Evolutionary conservation across 2,329 filamentous ascomycete genomes (phyloP), one percentile per base, ranked within the genome.

Genomic region (Xylariaceae sp.): DNA sequence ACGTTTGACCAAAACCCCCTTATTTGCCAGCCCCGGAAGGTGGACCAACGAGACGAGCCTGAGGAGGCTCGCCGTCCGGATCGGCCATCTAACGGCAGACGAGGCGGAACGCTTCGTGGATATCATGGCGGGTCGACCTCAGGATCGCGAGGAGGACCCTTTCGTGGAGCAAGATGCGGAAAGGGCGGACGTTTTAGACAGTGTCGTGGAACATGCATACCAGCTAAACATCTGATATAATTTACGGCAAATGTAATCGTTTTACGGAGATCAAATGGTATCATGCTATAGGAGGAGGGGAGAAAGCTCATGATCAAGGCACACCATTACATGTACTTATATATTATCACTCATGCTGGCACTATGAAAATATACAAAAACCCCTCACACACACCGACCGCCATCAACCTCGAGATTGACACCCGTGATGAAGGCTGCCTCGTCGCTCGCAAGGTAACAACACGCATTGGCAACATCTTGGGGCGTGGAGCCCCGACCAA

Each of bases 361-460:
- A 30, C 23, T 30, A 42, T 9, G 37, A 42, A 42, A 8, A 42
- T 10, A 42, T 10, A 9, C 8, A 42, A 8, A 45, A 11, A n/a
- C 42, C 5, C 17, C 17, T 65, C 57, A 72, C 7, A 72, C 68
- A 55, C 69, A 71, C 3, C 71, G 63, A 10, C 71, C 71, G 34
- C 71, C 70, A 48, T 72, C 70, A 7, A 88, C 82, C 56, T 88
- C 82, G 62, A 90, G 75, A 62, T 88, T 87, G n/a, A 86, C 79
- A 0, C 88, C 88, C 0, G 87, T 90, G 63, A 92, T 82, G 66
- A 91, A 90, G 2, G 77, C 79, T 0, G 85, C 86, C 68, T 91
- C 88, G 34, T 90, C 85, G 60, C 86, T 88, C 1, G 86, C 86
- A 51, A 92, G 72, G 69, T 87, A 92, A 15, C 86, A 78, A 62